Percentiles rank a stretch among this genome's conserved stretches.
Conservation (phyloP, 768 basidiomycete genomes). For the Dendrothele bispora region DNA sequence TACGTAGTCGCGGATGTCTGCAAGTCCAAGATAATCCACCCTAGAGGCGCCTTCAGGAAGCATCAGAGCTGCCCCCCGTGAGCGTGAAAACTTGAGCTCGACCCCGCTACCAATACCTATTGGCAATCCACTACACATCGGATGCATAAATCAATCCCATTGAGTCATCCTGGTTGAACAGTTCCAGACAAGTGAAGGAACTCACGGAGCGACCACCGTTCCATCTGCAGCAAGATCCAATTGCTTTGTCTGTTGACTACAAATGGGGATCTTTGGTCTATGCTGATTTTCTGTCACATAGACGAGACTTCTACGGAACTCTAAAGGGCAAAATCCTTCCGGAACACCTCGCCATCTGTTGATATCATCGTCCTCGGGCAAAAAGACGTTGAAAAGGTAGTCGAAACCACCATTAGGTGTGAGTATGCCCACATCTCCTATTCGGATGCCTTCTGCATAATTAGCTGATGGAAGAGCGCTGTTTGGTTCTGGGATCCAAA, state of each 20-base stretch:
- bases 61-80: background rate
- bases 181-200: too few species aligned
- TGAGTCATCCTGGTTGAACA: background rate
- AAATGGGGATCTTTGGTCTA: background rate
- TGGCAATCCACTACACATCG: background rate
- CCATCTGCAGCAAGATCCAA: background rate
- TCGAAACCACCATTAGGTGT: conserved; percentile 23
- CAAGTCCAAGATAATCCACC: conserved; percentile 15
- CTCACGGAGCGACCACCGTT: background rate
- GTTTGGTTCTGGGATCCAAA: conserved; percentile 24
- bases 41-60: background rate
- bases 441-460: conserved; percentile 17
- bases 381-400: conserved; percentile 26
- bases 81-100: background rate
- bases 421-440: conserved; percentile 29
- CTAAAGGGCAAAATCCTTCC: background rate
- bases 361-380: conserved; percentile 14
- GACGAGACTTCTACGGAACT: background rate
- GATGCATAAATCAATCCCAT: background rate
- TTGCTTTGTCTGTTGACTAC: background rate
- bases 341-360: conserved; percentile 20
- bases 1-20: conserved; percentile 13
- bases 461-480: conserved; percentile 8
- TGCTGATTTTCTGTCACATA: background rate
- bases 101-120: background rate